These are phyloP conservation scores for Polytrichum commune DNA, from an alignment of 225 moss, liverwort and hornwort genomes.

Conservation along the genomic window DNA sequence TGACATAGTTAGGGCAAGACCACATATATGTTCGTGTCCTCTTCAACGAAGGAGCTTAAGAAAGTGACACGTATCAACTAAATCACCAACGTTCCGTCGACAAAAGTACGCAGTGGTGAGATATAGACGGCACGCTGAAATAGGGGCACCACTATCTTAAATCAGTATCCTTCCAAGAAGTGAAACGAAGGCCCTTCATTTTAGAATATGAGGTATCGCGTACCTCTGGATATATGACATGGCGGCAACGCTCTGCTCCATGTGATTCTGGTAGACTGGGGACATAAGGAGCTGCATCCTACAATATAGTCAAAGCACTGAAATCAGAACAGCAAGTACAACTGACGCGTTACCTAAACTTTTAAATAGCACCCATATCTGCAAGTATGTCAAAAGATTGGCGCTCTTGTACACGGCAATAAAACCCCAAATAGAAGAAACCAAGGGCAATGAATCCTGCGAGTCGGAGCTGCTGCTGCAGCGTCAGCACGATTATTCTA, in stretches of 20 bases:
- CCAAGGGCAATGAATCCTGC: not conserved
- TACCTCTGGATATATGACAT: conserved; percentile 56
- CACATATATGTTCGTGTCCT: no score
- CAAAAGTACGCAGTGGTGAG: not conserved
- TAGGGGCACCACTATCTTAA: not conserved
- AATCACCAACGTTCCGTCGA: not conserved
- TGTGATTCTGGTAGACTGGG: conserved; percentile 33
- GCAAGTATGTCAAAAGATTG: not conserved
- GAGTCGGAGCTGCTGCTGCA: not conserved
- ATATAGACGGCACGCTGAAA: not conserved
- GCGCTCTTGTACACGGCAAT: not conserved
- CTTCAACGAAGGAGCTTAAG: not conserved
- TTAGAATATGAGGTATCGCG: no score
- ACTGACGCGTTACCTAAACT: not conserved
- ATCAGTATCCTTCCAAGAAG: not conserved
- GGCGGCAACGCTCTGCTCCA: conserved; percentile 38
- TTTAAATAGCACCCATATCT: not conserved
- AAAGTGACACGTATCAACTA: not conserved
- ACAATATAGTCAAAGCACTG: conserved; percentile 13
- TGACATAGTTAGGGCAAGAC: no score
- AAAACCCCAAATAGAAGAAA: not conserved
- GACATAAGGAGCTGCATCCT: conserved; percentile 36
- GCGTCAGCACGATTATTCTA: not conserved
- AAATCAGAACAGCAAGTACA: not conserved
- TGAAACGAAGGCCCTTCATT: not conserved